Percentiles rank a stretch among this genome's conserved stretches.
Evolutionary conservation across 345 rosid species (phyloP).

Genomic region (Pseudoturritis turrita): DNA sequence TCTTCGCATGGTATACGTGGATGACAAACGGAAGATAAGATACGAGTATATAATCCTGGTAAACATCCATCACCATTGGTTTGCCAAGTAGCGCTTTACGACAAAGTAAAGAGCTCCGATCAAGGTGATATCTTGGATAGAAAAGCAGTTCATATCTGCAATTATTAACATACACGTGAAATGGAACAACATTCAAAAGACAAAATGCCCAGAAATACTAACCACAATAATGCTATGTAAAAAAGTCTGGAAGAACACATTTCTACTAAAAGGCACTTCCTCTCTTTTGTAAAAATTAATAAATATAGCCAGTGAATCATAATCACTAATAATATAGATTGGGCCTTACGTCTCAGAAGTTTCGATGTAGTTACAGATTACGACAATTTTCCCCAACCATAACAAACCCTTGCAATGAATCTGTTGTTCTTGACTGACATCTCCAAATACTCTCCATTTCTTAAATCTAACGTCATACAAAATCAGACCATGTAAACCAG

Average conservation of each 20-base stretch:
- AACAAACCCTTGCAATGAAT: constrained; percentile 91
- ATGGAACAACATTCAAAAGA: neutral
- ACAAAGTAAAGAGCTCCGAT: constrained; percentile 85
- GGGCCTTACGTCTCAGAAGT: constrained; percentile 70
- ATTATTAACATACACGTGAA: constrained; percentile 1
- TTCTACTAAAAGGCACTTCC: neutral
- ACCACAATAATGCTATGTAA: neutral
- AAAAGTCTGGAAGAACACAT: neutral
- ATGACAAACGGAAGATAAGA: constrained; percentile 91
- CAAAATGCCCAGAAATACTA: neutral
- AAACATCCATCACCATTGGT: constrained; percentile 98
- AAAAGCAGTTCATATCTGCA: constrained; percentile 91
- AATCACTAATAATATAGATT: constrained; percentile 3
- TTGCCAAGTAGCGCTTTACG: constrained; percentile 81
- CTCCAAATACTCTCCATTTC: constrained; percentile 96
- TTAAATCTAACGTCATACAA: constrained; percentile 77
- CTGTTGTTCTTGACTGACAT: constrained; percentile 90
- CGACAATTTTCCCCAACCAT: constrained; percentile 94
- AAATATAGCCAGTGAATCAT: constrained; percentile 1
- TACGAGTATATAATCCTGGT: constrained; percentile 76
- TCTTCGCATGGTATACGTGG: constrained; percentile 77
- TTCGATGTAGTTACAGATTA: constrained; percentile 83
- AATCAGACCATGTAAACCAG: constrained; percentile 91
- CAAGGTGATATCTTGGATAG: constrained; percentile 97
- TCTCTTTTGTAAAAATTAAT: neutral